Percentiles rank a stretch among this genome's conserved stretches.
These are phyloP conservation scores for Quercus berberidifolia DNA, from an alignment of 306 rosid genomes.

Conservation along the genomic window DNA sequence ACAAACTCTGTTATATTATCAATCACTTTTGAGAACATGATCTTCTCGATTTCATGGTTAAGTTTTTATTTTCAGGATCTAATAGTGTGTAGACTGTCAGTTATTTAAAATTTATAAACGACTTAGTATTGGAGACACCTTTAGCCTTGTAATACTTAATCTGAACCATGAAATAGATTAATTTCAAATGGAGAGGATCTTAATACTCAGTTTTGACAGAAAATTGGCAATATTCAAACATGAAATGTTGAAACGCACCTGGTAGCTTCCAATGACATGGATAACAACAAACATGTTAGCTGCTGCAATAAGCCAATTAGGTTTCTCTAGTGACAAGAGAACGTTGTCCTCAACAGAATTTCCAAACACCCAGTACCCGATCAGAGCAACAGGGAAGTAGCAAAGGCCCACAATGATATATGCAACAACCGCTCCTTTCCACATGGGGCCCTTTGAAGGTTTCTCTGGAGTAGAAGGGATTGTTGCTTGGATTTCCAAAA, in stretches of 20 bases:
- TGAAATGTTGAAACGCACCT: constrained; percentile 23
- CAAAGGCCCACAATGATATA: constrained; percentile 71
- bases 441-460: constrained; percentile 87
- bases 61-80: too few species aligned
- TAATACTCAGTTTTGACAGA: too few species aligned
- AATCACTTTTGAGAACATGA: too few species aligned
- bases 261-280: constrained; percentile 87
- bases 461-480: constrained; percentile 73
- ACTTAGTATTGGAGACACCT: too few species aligned
- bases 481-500: constrained; percentile 85
- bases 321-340: constrained; percentile 43
- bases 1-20: background rate
- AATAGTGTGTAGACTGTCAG: too few species aligned
- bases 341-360: constrained; percentile 45
- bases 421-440: constrained; percentile 73
- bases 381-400: constrained; percentile 70
- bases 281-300: constrained; percentile 72
- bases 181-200: too few species aligned
- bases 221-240: background rate
- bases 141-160: too few species aligned
- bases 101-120: too few species aligned
- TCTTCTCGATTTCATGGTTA: too few species aligned
- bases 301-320: constrained; percentile 65
- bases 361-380: constrained; percentile 66
- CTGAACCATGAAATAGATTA: too few species aligned